Conservation (phyloP, 139 green algal species). For the Coelastrella sp. region DNA sequence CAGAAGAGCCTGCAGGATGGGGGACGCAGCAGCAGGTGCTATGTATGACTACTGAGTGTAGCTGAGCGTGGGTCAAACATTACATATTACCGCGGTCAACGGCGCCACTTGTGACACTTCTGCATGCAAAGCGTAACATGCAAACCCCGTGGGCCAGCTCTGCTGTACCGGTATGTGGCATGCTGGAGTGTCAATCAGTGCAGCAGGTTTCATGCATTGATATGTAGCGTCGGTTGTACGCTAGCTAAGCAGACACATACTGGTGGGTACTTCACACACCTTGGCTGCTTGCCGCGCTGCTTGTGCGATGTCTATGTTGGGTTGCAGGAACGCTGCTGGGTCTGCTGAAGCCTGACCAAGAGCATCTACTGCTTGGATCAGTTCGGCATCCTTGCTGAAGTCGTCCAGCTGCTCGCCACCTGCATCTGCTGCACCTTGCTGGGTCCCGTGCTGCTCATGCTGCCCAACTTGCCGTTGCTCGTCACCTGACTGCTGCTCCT, state of each 20-base stretch:
- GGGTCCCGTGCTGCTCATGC: not conserved
- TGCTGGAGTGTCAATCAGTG: too few species aligned
- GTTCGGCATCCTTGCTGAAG: constrained; percentile 53
- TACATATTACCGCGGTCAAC: too few species aligned
- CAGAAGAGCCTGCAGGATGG: constrained; percentile 7
- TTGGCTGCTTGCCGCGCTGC: constrained; percentile 69
- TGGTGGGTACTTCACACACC: constrained; percentile 42
- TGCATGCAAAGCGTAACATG: too few species aligned
- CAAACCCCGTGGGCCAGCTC: too few species aligned
- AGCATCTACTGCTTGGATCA: constrained; percentile 46
- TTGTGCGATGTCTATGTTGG: constrained; percentile 59
- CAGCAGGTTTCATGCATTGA: too few species aligned
- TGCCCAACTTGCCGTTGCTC: not conserved
- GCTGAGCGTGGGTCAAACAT: too few species aligned
- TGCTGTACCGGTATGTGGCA: too few species aligned
- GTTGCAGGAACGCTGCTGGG: constrained; percentile 74
- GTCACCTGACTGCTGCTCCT: too few species aligned
- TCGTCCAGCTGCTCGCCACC: constrained; percentile 54
- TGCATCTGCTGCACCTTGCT: constrained; percentile 1
- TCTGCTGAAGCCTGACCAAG: constrained; percentile 51
- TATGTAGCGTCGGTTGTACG: too few species aligned
- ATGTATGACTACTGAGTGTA: too few species aligned
- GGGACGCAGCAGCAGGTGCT: not conserved
- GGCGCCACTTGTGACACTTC: too few species aligned
- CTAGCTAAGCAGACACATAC: too few species aligned